These are phyloP conservation scores for Zelonia costaricensis DNA, from an alignment of 208 protist species.

Conservation along the genomic window DNA sequence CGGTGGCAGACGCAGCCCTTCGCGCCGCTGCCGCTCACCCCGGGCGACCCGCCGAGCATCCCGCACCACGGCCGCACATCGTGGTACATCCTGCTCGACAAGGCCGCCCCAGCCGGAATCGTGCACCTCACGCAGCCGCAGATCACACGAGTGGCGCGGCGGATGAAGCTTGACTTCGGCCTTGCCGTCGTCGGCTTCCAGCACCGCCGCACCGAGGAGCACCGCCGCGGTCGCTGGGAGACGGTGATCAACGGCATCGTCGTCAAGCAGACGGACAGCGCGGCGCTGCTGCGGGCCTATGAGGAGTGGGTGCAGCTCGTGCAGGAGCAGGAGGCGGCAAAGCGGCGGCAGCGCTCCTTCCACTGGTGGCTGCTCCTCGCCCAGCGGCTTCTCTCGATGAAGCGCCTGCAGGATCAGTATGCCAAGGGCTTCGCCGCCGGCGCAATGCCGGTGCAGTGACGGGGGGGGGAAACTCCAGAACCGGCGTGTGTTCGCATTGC, in stretches of 20 bases:
- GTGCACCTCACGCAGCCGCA: conserved; percentile 69
- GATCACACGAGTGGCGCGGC: conserved; percentile 81
- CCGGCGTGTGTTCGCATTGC: not conserved
- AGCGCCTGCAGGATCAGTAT: conserved; percentile 81
- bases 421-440: conserved; percentile 54
- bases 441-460: conserved; percentile 31
- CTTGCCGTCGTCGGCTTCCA: conserved; percentile 78
- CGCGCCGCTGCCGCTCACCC: conserved; percentile 60
- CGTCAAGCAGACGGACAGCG: conserved; percentile 55
- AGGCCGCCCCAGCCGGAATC: conserved; percentile 52
- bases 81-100: conserved; percentile 85
- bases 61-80: conserved; percentile 73
- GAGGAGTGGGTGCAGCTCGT: conserved; percentile 82
- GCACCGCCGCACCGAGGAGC: conserved; percentile 60
- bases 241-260: conserved; percentile 81
- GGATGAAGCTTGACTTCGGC: conserved; percentile 80
- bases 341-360: conserved; percentile 69
- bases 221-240: conserved; percentile 78
- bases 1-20: conserved; percentile 89
- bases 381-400: conserved; percentile 74
- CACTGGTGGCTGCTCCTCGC: conserved; percentile 86
- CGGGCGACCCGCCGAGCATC: conserved; percentile 53
- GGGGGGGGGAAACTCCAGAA: not conserved
- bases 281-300: conserved; percentile 66
- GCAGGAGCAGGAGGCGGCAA: conserved; percentile 81